Base-by-base conservation (phyloP, 2,329 filamentous ascomycete genomes). In the Scedosporium boydii region DNA sequence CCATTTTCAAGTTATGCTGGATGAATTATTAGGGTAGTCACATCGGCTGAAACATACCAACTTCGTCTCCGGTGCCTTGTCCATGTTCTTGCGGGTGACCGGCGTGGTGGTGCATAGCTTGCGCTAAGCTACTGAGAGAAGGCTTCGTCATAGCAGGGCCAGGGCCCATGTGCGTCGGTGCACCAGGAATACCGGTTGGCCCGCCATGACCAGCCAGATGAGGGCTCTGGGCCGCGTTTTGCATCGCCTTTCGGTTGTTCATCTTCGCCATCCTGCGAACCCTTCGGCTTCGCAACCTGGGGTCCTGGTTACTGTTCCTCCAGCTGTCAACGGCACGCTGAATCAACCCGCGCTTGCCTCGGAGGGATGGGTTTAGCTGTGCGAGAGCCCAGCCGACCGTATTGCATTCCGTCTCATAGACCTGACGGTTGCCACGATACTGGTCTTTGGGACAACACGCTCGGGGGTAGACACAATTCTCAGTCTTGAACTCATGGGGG, bases 371-470 rank as follows among this genome's bases (percentile, higher is more conserved):
- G 74, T 99, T 99, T 61, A 99, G 79, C 71, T 98, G 89, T 2
- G 95, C 95, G 67, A 99, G 78, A 12, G 93, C 93, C 95, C 95
- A 99, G n/a, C 95, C 95, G n/a, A 99, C 95, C 0, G 92, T 91
- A 77, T 99, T 99, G 82, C 95, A 99, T 77, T 99, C 95, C 16
- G 91, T 97, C 79, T 99, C 95, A 75, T 99, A 99, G 68, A 95
- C 90, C 68, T 97, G 79, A 16, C 95, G 88, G 74, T 99, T 99
- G 65, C 95, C 95, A 64, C 93, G 89, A 80, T 99, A 99, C 73
- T 96, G 89, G 64, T 98, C 93, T 76, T 98, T 98, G 67, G 87
- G 85, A 75, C 92, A 96, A 80, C 93, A 97, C 3, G 95, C 95
- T 64, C 95, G 86, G 3, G 95, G 95, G 72, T 98, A 99, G 14